These are phyloP conservation scores for Rutstroemia sp. DNA, from an alignment of 2,329 filamentous ascomycete genomes.

Conservation along the genomic window DNA sequence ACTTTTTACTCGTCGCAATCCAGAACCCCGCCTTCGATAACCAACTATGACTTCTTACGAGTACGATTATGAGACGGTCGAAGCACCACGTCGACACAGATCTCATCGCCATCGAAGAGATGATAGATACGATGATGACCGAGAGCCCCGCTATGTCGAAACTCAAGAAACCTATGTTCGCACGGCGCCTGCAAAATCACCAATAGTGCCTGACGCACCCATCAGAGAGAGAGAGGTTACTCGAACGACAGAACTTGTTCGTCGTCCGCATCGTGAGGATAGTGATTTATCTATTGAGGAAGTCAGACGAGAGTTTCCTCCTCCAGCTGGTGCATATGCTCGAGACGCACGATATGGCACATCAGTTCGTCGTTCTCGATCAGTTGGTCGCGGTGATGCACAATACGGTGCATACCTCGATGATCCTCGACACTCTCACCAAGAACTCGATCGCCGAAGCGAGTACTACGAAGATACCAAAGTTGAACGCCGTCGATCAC, in stretches of 20 bases:
- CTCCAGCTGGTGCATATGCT: conserved; percentile 34
- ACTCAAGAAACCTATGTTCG: conserved; percentile 30
- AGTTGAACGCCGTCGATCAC: conserved; percentile 49
- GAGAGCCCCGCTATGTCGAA: conserved; percentile 47
- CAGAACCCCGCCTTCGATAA: background rate
- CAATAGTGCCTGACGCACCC: conserved; percentile 19
- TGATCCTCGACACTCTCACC: conserved; percentile 38
- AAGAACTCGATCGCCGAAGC: conserved; percentile 38
- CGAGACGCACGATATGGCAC: conserved; percentile 26
- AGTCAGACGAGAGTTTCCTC: conserved; percentile 76
- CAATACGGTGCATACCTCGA: conserved; percentile 54
- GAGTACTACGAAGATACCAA: conserved; percentile 41
- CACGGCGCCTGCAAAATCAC: conserved; percentile 14
- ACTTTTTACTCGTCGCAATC: conserved; percentile 2
- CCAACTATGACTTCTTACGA: conserved; percentile 9
- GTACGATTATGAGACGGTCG: conserved; percentile 19
- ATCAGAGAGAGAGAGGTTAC: conserved; percentile 7
- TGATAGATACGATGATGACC: conserved; percentile 20
- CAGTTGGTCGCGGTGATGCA: conserved; percentile 48
- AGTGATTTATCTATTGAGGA: conserved; percentile 74
- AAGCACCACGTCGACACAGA: conserved; percentile 24
- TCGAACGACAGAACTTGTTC: conserved; percentile 49
- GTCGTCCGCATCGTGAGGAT: conserved; percentile 55
- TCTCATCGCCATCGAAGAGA: conserved; percentile 25
- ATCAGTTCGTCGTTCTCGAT: conserved; percentile 51